Evolutionary conservation across 331 rosid genomes (phyloP), one percentile per base, ranked within the genome.

Genomic region (Malus hybrid): DNA sequence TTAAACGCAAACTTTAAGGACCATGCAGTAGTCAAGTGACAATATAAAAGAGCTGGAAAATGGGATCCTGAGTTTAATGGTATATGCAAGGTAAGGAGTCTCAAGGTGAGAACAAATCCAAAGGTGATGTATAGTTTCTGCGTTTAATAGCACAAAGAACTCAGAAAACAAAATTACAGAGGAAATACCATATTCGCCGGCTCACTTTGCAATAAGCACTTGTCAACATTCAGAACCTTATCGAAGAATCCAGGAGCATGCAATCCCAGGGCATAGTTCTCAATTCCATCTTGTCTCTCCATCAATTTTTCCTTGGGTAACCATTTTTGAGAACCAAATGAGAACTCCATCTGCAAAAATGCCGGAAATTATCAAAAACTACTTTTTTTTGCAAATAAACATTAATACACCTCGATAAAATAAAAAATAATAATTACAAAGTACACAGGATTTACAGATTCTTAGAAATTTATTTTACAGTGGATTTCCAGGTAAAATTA

Each of bases 301-400:
- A 60, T 72, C 60, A 93, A 63, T 36, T 27, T 71, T 74, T 86
- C 97, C 79, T 54, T 85, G 29, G 95, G 97, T 24, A 86, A 72
- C 98, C 98, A 93, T 81, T 83, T 86, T 62, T 70, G 66, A 28
- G 97, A 76, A 71, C 97, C 95, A 86, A 93, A 93, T 16, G 98
- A 93, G 84, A 93, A 93, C 79, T 93, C 98, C 98, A 93, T 93
- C 98, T 93, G 82, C 84, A 74, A 28, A 81, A 24, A 74, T 12
- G 39, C 75, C 54, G 13, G 50, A 71, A 86, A 76, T 18, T 62
- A 70, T 71, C 69, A 70, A 3, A 57, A 16, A 48, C 14, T 39
- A 62, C 27, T 44, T 33, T 50, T 60, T 18, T n/a, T 52, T 5
- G 15, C 44, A 32, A 54, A 18, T 62, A 34, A 50, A 19, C 5